These are phyloP conservation scores for Testicularia cyperi DNA, from an alignment of 1,284 basidiomycete genomes.

Conservation along the genomic window DNA sequence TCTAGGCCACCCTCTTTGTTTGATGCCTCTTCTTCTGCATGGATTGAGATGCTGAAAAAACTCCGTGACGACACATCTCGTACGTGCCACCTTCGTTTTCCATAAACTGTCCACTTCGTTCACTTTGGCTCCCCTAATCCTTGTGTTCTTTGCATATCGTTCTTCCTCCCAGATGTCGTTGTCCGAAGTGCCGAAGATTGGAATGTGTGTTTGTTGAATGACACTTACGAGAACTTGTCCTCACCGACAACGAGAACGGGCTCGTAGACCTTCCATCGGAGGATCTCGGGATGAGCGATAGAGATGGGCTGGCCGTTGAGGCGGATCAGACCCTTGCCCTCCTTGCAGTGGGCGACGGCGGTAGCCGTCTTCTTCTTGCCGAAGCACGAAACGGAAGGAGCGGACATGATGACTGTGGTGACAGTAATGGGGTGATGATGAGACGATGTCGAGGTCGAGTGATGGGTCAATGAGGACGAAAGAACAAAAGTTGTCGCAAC, in stretches of 20 bases:
- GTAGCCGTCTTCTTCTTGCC: slow-evolving; percentile 62
- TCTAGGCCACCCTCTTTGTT: too few relatives aligned
- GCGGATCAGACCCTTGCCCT: slow-evolving; percentile 95
- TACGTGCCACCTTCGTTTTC: too few relatives aligned
- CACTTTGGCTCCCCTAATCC: too few relatives aligned
- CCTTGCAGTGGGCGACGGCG: slow-evolving; percentile 62
- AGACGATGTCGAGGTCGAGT: too few relatives aligned
- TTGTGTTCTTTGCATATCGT: too few relatives aligned
- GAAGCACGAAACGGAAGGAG: slow-evolving; percentile 61
- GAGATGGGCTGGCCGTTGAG: slow-evolving; percentile 96
- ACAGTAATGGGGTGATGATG: too few relatives aligned
- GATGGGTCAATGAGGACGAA: not conserved
- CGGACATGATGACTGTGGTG: slow-evolving; percentile 44
- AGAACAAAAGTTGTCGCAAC: not conserved
- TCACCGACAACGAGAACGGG: slow-evolving; percentile 60
- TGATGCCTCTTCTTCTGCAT: too few relatives aligned
- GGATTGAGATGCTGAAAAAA: too few relatives aligned
- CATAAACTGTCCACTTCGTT: too few relatives aligned
- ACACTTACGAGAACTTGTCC: slow-evolving; percentile 60
- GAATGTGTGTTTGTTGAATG: too few relatives aligned
- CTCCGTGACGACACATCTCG: too few relatives aligned
- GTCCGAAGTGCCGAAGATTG: not conserved
- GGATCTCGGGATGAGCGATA: slow-evolving; percentile 83
- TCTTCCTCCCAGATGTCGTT: too few relatives aligned
- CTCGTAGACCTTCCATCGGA: slow-evolving; percentile 98